Percentiles rank a stretch among this genome's conserved stretches.
These are phyloP conservation scores for Cercospora sesami DNA, from an alignment of 2,329 filamentous ascomycete species.

Conservation along the genomic window DNA sequence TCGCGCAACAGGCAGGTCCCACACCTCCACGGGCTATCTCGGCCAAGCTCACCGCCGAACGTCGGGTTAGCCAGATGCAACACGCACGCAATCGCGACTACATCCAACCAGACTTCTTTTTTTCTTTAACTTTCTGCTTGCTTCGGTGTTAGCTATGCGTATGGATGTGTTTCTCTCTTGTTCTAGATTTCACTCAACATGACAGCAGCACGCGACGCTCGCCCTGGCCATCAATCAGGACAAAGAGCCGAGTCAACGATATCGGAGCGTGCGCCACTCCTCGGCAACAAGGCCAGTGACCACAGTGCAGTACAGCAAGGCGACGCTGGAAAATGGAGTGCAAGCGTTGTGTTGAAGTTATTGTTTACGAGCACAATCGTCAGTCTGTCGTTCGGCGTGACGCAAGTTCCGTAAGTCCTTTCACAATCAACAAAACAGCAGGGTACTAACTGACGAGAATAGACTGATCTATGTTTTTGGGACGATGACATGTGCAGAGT, in stretches of 20 bases:
- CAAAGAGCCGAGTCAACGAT: not conserved
- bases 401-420: constrained; percentile 47
- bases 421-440: constrained; percentile 2
- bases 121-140: not conserved
- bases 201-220: not conserved
- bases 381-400: constrained; percentile 53
- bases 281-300: not conserved
- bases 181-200: not conserved
- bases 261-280: constrained; percentile 13
- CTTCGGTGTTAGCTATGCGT: not conserved
- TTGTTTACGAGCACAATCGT: constrained; percentile 62
- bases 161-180: not conserved
- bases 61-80: not conserved
- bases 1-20: constrained; percentile 7
- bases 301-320: not conserved
- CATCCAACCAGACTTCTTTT: not conserved
- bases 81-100: constrained; percentile 9
- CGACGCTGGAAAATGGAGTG: constrained; percentile 24
- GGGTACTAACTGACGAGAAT: not conserved
- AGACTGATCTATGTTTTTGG: constrained; percentile 64
- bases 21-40: constrained; percentile 10
- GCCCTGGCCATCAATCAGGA: not conserved
- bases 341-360: constrained; percentile 46
- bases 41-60: constrained; percentile 12
- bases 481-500: constrained; percentile 70